Evolutionary conservation across 2,329 filamentous ascomycete species (phyloP).

Genomic region (Fusarium ramigenum): DNA sequence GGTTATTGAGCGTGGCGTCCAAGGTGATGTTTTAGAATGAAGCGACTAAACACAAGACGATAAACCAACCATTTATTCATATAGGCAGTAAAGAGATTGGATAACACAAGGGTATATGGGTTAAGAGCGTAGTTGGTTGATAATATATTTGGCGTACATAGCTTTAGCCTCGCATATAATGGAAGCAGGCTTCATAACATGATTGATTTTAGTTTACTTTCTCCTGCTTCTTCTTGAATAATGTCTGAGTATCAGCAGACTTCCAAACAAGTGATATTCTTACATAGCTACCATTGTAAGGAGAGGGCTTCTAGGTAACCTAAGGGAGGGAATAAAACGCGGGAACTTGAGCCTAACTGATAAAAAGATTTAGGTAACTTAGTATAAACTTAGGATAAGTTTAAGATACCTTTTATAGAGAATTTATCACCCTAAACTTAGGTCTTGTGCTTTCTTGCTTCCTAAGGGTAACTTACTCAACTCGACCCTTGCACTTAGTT

Average conservation of each 20-base stretch:
- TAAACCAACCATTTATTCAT: constrained; percentile 1
- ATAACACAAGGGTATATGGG: background rate
- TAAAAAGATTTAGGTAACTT: too few species aligned
- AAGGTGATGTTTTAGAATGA: constrained; percentile 64
- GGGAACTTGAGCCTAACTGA: background rate
- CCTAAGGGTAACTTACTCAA: background rate
- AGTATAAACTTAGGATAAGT: too few species aligned
- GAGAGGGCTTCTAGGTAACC: background rate
- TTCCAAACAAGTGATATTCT: background rate
- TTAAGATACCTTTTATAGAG: too few species aligned
- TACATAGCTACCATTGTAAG: background rate
- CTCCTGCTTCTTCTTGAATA: background rate
- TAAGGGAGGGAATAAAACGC: too few species aligned
- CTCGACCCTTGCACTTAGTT: background rate
- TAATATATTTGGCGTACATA: constrained; percentile 9
- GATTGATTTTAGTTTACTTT: background rate
- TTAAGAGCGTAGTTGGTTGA: constrained; percentile 16
- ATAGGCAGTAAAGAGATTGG: background rate
- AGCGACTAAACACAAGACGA: background rate
- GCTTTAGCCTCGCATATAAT: background rate
- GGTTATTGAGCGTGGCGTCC: constrained; percentile 71
- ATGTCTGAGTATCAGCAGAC: background rate
- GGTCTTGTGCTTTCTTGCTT: too few species aligned
- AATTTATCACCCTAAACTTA: too few species aligned
- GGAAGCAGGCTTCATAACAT: background rate